Evolutionary conservation across 805 yeast species (phyloP).

Genomic region (Myxozyma kluyveri): DNA sequence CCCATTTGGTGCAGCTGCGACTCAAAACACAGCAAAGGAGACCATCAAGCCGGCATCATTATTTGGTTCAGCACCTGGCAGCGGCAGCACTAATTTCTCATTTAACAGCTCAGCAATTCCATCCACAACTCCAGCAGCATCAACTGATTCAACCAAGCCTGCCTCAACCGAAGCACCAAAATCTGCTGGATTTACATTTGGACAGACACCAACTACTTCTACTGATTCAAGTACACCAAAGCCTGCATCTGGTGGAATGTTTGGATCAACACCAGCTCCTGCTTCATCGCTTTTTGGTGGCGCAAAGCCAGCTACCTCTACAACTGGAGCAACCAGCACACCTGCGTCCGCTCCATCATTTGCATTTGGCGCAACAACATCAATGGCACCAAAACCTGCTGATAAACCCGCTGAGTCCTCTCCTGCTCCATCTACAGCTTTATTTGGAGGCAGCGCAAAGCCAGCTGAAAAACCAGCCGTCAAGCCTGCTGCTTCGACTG

Average conservation of each 20-base stretch:
- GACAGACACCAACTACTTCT: not conserved
- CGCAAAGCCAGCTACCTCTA: constrained; percentile 1
- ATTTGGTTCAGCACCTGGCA: no score
- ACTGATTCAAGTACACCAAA: constrained; percentile 1
- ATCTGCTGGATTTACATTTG: not conserved
- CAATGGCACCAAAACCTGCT: not conserved
- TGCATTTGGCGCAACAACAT: constrained; percentile 5
- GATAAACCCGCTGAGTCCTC: no score
- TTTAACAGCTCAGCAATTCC: constrained; percentile 3
- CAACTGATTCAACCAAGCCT: not conserved
- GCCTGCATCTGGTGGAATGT: not conserved
- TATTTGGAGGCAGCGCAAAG: constrained; percentile 4
- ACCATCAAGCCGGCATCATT: no score
- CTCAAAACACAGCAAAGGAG: not conserved
- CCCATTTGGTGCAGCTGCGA: not conserved
- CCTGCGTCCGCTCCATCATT: constrained; percentile 4
- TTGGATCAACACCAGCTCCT: not conserved
- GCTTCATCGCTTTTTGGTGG: not conserved
- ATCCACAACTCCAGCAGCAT: not conserved
- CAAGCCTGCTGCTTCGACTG: constrained; percentile 12
- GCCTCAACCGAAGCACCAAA: constrained; percentile 1
- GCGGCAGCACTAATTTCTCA: no score
- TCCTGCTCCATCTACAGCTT: constrained; percentile 1
- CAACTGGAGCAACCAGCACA: not conserved
- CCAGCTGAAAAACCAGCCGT: constrained; percentile 14